phyloP scores from a whole-genome alignment of 768 basidiomycete genomes.

The Agrocybe pediades region DNA sequence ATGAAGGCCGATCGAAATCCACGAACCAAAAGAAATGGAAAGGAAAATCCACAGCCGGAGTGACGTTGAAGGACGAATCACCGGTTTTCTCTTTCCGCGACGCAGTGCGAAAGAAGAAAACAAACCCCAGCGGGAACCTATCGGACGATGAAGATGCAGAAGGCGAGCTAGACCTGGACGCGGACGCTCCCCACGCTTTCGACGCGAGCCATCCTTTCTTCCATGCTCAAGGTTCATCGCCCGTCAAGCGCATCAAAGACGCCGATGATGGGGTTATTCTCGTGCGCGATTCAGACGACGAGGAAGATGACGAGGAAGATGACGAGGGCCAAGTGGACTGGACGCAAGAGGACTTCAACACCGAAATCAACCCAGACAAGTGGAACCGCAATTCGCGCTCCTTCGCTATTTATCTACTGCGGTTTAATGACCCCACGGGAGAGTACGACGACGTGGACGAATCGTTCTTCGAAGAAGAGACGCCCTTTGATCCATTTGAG shows the following conservation, averaged over 20 bases:
- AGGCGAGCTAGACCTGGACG: constrained; percentile 23
- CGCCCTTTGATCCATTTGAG: constrained; percentile 21
- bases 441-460: constrained; percentile 17
- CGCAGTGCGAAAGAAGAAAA: not conserved
- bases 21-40: constrained; percentile 2
- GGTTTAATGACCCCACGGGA: constrained; percentile 23
- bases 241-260: constrained; percentile 4
- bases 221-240: constrained; percentile 10
- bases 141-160: constrained; percentile 16
- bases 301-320: constrained; percentile 14
- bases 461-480: constrained; percentile 18
- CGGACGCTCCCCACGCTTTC: constrained; percentile 23
- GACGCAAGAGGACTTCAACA: constrained; percentile 13
- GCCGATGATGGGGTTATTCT: constrained; percentile 4
- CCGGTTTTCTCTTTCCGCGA: constrained; percentile 1
- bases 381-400: constrained; percentile 35
- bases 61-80: not conserved
- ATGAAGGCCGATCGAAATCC: not conserved
- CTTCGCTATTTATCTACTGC: constrained; percentile 31
- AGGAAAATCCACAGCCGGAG: not conserved
- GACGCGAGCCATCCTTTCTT: constrained; percentile 22
- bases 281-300: constrained; percentile 21
- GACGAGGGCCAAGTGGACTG: constrained; percentile 16
- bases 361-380: constrained; percentile 18
- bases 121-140: not conserved